Evolutionary conservation across 163 green algal genomes (phyloP).

Genomic region (Prototheca wickerhamii): DNA sequence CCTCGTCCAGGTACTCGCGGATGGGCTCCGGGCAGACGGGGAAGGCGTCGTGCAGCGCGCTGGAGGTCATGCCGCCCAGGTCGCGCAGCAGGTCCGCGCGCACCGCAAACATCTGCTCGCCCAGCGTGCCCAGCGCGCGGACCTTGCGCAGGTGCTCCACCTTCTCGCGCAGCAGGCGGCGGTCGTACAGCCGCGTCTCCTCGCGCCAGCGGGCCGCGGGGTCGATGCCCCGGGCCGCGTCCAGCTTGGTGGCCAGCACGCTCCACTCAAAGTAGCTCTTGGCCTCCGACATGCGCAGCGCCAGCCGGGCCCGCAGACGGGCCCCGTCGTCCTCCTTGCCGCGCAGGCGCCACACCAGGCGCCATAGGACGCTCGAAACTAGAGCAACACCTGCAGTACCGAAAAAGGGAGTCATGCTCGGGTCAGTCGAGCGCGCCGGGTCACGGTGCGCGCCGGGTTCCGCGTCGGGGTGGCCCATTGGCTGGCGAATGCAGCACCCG

Average conservation of each 20-base stretch:
- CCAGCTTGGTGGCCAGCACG: constrained; percentile 54
- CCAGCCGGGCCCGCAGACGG: not conserved
- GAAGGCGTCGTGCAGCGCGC: constrained; percentile 56
- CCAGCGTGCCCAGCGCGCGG: constrained; percentile 30
- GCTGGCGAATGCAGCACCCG: not conserved
- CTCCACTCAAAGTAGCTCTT: constrained; percentile 63
- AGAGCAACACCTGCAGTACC: constrained; percentile 7
- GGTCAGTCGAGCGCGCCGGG: too few species aligned
- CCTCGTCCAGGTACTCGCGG: constrained; percentile 68
- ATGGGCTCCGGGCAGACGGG: constrained; percentile 57
- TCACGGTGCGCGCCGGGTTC: too few species aligned
- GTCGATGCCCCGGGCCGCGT: constrained; percentile 44
- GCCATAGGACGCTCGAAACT: not conserved
- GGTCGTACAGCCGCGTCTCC: constrained; percentile 64
- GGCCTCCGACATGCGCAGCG: constrained; percentile 27
- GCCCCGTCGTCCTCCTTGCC: not conserved
- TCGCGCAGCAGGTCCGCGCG: constrained; percentile 90
- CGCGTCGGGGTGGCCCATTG: not conserved
- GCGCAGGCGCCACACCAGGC: constrained; percentile 6
- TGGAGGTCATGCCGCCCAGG: constrained; percentile 81
- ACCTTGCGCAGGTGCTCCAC: constrained; percentile 45
- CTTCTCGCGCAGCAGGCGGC: constrained; percentile 61
- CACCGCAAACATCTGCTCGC: constrained; percentile 84
- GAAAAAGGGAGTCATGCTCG: not conserved
- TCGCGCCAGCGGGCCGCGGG: constrained; percentile 19